phyloP scores from a whole-genome alignment of 164 flowering plant species.

The Vitis riparia region DNA sequence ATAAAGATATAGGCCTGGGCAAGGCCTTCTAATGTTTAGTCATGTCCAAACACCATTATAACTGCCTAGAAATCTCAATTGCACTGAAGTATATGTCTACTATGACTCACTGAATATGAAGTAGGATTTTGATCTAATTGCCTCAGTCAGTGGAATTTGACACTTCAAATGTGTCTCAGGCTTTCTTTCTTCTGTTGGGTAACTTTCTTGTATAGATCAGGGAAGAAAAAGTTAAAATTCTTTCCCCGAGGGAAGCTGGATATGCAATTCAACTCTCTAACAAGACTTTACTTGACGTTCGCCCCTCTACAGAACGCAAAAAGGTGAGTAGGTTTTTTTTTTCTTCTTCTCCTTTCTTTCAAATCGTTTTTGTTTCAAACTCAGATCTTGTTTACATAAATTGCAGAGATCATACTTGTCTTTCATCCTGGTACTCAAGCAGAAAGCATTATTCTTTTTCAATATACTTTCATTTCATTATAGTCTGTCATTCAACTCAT shows the following conservation, averaged over 20 bases:
- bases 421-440: neutral
- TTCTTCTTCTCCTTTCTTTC: neutral
- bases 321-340: constrained; percentile 48
- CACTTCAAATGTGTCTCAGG: neutral
- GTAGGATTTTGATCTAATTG: neutral
- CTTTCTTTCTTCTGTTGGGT: neutral
- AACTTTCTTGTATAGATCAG: constrained; percentile 49
- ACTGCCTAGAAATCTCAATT: neutral
- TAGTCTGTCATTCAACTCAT: too few species aligned
- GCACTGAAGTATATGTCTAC: neutral
- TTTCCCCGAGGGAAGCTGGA: constrained; percentile 95
- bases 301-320: constrained; percentile 74
- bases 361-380: neutral
- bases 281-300: constrained; percentile 86
- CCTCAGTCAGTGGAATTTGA: neutral
- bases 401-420: neutral
- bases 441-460: too few species aligned
- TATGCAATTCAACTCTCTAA: constrained; percentile 91
- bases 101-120: neutral
- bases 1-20: neutral
- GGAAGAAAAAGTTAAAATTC: constrained; percentile 78
- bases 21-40: neutral
- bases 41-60: neutral
- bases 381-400: neutral
- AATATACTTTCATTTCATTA: too few species aligned